Percentiles rank a stretch among this genome's conserved stretches.
Evolutionary conservation across 2,329 filamentous ascomycete species (phyloP).

Genomic region (Ambrosiella xylebori): DNA sequence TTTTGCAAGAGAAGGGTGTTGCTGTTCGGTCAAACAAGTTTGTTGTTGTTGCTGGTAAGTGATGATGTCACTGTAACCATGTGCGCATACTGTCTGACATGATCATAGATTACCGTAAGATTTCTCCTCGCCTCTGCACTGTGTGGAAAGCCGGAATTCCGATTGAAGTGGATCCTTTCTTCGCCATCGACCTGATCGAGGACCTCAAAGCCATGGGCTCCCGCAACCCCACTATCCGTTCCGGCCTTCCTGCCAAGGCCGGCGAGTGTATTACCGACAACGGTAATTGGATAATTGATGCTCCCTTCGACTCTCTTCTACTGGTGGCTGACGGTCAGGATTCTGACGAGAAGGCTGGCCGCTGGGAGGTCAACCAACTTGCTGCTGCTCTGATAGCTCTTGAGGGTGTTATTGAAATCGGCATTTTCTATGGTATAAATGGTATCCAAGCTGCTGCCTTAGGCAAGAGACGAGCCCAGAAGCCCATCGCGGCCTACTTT

Average conservation of each 20-base stretch:
- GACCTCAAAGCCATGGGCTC: conserved; percentile 60
- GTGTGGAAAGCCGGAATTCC: conserved; percentile 66
- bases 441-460: conserved; percentile 44
- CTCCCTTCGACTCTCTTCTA: conserved; percentile 62
- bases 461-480: conserved; percentile 56
- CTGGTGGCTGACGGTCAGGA: conserved; percentile 35
- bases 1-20: conserved; percentile 96
- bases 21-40: conserved; percentile 72
- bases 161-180: conserved; percentile 81
- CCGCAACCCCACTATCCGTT: conserved; percentile 50
- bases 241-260: conserved; percentile 58
- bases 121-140: conserved; percentile 55
- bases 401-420: conserved; percentile 70
- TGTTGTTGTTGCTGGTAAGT: conserved; percentile 64
- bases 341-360: conserved; percentile 27
- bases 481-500: conserved; percentile 88
- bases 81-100: background rate
- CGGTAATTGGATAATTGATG: conserved; percentile 70
- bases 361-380: conserved; percentile 39
- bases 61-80: background rate
- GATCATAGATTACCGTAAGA: conserved; percentile 68
- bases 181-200: conserved; percentile 58
- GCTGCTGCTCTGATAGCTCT: conserved; percentile 58
- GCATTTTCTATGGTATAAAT: conserved; percentile 71
- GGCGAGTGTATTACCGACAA: conserved; percentile 51